phyloP scores from a whole-genome alignment of 129 eudicot species.

The Flaveria sonorensis region DNA sequence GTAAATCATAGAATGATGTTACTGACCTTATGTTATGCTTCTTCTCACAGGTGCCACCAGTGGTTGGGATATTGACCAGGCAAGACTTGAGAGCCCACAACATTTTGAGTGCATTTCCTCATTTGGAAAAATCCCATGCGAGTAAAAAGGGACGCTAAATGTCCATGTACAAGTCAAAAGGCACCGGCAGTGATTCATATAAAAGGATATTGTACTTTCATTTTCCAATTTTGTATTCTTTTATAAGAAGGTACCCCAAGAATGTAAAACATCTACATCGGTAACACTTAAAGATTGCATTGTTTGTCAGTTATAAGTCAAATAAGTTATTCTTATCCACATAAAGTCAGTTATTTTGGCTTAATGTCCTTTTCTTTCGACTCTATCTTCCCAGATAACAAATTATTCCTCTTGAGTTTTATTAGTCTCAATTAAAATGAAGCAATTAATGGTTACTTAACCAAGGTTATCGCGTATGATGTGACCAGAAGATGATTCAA shows the following conservation, averaged over 20 bases:
- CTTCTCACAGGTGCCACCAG: constrained; percentile 72
- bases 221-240: constrained; percentile 43
- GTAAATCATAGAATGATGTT: constrained; percentile 17
- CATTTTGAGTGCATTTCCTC: constrained; percentile 71
- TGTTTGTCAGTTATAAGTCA: constrained; percentile 27
- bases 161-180: background rate
- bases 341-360: constrained; percentile 7
- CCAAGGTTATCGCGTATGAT: background rate
- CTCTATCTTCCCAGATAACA: constrained; percentile 16
- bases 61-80: constrained; percentile 93
- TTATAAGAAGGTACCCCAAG: constrained; percentile 24
- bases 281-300: constrained; percentile 27
- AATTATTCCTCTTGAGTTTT: background rate
- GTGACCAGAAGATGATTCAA: background rate
- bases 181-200: background rate
- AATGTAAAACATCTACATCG: constrained; percentile 21
- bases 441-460: background rate
- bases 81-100: constrained; percentile 94
- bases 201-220: constrained; percentile 7
- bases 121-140: constrained; percentile 54
- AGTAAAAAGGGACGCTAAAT: constrained; percentile 54
- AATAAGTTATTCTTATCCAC: constrained; percentile 16
- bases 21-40: constrained; percentile 43
- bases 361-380: constrained; percentile 3
- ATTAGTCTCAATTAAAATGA: background rate